phyloP scores from a whole-genome alignment of 768 basidiomycete species.

The Chalciporus piperatus region DNA sequence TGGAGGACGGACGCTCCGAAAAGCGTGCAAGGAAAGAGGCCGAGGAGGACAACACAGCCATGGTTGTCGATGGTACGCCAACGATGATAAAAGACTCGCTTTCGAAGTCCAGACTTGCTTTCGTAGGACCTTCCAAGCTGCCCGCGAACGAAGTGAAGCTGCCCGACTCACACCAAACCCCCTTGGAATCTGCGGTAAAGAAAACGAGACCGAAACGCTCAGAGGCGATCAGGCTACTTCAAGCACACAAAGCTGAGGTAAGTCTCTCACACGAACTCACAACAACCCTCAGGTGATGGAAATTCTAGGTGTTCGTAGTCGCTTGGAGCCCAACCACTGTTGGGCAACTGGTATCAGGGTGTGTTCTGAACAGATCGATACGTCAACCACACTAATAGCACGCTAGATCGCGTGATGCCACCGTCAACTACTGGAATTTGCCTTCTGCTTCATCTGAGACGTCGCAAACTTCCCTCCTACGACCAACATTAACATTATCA shows the following conservation, averaged over 20 bases:
- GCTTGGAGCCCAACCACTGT: constrained; percentile 69
- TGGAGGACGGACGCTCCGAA: constrained; percentile 51
- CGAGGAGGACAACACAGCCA: constrained; percentile 34
- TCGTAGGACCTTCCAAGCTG: constrained; percentile 13
- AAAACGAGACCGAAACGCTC: constrained; percentile 36
- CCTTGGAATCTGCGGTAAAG: constrained; percentile 23
- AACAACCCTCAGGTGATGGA: constrained; percentile 3
- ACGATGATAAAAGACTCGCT: constrained; percentile 28
- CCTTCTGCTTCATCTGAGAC: constrained; percentile 37
- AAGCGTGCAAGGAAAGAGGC: constrained; percentile 58
- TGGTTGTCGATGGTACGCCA: constrained; percentile 42
- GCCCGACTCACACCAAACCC: constrained; percentile 18
- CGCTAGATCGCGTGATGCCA: constrained; percentile 70
- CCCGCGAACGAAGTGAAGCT: constrained; percentile 20
- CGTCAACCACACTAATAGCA: constrained; percentile 4
- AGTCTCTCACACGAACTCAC: constrained; percentile 15
- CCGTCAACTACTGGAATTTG: constrained; percentile 71
- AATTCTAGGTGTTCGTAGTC: constrained; percentile 69
- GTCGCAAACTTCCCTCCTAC: constrained; percentile 15
- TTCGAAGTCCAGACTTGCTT: neutral
- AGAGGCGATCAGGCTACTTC: constrained; percentile 45
- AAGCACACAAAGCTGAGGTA: constrained; percentile 65
- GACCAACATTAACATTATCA: constrained; percentile 44
- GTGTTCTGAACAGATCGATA: constrained; percentile 20
- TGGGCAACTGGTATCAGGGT: constrained; percentile 74